Evolutionary conservation across 2,329 filamentous ascomycete genomes (phyloP).

Genomic region (Epichloe uncinata): DNA sequence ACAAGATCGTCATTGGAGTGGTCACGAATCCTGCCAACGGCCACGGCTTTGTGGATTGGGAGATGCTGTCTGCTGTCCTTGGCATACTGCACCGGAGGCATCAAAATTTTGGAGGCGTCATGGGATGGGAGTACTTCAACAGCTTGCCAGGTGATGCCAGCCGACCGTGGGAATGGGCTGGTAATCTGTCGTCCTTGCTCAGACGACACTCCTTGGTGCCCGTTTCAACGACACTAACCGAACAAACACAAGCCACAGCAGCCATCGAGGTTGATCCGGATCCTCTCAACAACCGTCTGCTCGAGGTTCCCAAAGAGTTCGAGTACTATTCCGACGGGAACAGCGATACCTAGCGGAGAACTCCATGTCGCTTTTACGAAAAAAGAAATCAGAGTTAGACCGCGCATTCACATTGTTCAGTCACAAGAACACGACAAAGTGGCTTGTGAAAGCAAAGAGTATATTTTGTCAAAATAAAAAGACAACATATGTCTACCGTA

Average conservation of each 20-base stretch:
- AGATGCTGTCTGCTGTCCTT: slow-evolving; percentile 32
- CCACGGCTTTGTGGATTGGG: slow-evolving; percentile 32
- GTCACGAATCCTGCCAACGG: slow-evolving; percentile 70
- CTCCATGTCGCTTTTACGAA: background rate
- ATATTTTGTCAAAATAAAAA: slow-evolving; percentile 4
- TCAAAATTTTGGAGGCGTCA: slow-evolving; percentile 67
- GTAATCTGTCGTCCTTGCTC: slow-evolving; percentile 42
- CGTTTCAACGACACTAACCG: background rate
- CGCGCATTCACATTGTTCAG: background rate
- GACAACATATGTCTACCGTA: slow-evolving; percentile 8
- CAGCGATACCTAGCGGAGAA: background rate
- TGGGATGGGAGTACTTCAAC: slow-evolving; percentile 96
- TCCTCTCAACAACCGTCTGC: slow-evolving; percentile 1
- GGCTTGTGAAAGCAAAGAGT: slow-evolving; percentile 2
- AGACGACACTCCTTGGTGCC: slow-evolving; percentile 16
- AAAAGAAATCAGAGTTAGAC: background rate
- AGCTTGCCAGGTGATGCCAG: slow-evolving; percentile 49
- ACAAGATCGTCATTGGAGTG: slow-evolving; percentile 66
- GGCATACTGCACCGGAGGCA: slow-evolving; percentile 33
- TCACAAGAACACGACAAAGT: background rate
- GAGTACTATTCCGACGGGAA: slow-evolving; percentile 13
- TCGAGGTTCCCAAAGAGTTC: slow-evolving; percentile 11
- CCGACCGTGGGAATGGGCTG: slow-evolving; percentile 68
- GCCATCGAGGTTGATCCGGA: slow-evolving; percentile 13
- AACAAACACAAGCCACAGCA: background rate